Conservation (phyloP, 805 yeast species). For the Lachancea fermentati region DNA sequence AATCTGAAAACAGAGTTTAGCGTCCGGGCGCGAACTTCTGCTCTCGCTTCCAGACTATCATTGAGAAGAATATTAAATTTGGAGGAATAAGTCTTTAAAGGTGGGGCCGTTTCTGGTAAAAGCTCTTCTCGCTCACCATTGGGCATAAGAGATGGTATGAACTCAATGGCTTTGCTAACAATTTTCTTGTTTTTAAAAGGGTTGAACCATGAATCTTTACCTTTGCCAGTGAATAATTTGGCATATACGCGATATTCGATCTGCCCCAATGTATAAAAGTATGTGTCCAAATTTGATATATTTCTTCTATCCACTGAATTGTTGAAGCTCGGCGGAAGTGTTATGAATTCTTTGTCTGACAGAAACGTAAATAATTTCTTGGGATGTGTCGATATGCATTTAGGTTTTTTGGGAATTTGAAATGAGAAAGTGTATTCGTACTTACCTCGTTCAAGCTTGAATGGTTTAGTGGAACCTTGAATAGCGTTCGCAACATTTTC, state of each 20-base stretch:
- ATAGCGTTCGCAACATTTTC: slow-evolving; percentile 31
- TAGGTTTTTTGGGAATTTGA: slow-evolving; percentile 22
- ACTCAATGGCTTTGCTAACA: slow-evolving; percentile 20
- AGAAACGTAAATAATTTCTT: slow-evolving; percentile 19
- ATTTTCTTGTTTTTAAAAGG: slow-evolving; percentile 24
- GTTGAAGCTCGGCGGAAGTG: slow-evolving; percentile 31
- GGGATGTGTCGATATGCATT: slow-evolving; percentile 23
- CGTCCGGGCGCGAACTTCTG: slow-evolving; percentile 22
- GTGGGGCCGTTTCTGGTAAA: background rate
- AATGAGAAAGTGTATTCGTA: slow-evolving; percentile 25
- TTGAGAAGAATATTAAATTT: slow-evolving; percentile 5
- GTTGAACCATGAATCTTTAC: slow-evolving; percentile 25
- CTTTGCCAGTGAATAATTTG: slow-evolving; percentile 24
- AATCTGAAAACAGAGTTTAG: slow-evolving; percentile 21
- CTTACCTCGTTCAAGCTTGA: slow-evolving; percentile 27
- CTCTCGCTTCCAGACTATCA: slow-evolving; percentile 15
- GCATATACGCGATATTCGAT: slow-evolving; percentile 26
- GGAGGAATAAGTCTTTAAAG: background rate
- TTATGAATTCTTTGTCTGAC: slow-evolving; percentile 14
- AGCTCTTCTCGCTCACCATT: slow-evolving; percentile 1
- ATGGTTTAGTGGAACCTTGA: slow-evolving; percentile 23
- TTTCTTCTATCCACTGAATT: slow-evolving; percentile 21
- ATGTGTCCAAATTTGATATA: slow-evolving; percentile 25
- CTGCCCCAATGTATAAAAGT: slow-evolving; percentile 29
- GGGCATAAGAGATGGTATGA: slow-evolving; percentile 18